These are phyloP conservation scores for Neurospora crassa DNA, from an alignment of 2,329 filamentous ascomycete species.

Conservation along the genomic window DNA sequence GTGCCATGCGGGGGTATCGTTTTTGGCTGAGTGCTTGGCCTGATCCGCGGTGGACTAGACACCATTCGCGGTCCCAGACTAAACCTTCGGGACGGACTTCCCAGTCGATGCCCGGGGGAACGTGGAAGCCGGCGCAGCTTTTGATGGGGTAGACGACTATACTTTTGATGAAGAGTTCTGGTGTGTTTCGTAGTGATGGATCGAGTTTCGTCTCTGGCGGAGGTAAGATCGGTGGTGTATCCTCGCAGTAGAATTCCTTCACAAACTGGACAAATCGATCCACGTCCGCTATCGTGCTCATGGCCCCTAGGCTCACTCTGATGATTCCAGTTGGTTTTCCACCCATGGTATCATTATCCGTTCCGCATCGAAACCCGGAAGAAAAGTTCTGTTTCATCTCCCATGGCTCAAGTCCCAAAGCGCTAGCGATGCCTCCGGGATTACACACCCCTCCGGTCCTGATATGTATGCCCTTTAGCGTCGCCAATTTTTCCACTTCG, in stretches of 20 bases:
- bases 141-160: conserved; percentile 86
- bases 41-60: conserved; percentile 78
- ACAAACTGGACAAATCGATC: conserved; percentile 63
- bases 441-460: conserved; percentile 88
- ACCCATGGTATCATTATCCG: conserved; percentile 68
- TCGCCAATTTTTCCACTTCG: conserved; percentile 81
- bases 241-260: conserved; percentile 51
- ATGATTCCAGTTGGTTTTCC: conserved; percentile 86
- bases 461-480: conserved; percentile 70
- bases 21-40: conserved; percentile 83
- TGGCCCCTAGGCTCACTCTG: conserved; percentile 77
- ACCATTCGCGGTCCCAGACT: conserved; percentile 96
- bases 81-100: conserved; percentile 72
- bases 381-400: conserved; percentile 82
- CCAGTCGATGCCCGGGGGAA: conserved; percentile 60
- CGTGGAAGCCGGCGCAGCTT: conserved; percentile 71
- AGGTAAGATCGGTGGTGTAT: neutral
- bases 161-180: conserved; percentile 44
- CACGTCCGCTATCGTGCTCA: conserved; percentile 74
- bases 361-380: conserved; percentile 74
- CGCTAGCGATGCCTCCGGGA: conserved; percentile 71
- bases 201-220: neutral
- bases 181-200: neutral
- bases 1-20: conserved; percentile 75
- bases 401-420: conserved; percentile 64